phyloP scores from a whole-genome alignment of 371 early-diverging fungal species.

The Mucor ambiguus region DNA sequence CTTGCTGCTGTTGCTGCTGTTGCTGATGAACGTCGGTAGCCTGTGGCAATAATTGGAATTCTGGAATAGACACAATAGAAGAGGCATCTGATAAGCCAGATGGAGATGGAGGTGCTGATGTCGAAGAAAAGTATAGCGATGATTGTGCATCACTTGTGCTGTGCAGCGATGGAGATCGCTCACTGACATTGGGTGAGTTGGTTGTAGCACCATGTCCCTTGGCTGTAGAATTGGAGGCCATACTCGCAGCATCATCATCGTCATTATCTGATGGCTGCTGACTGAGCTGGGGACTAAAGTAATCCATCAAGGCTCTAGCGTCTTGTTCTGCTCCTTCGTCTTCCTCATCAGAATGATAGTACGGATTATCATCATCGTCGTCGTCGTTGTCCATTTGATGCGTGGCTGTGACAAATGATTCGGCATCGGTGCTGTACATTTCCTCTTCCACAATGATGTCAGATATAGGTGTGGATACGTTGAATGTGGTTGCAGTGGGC shows the following conservation, averaged over 20 bases:
- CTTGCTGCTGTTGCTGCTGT: not conserved
- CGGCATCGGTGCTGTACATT: constrained; percentile 74
- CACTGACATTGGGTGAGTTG: not conserved
- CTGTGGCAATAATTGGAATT: constrained; percentile 9
- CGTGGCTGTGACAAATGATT: constrained; percentile 65
- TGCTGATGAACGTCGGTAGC: not conserved
- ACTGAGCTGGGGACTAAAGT: not conserved
- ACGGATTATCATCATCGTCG: constrained; percentile 37
- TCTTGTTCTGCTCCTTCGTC: constrained; percentile 57
- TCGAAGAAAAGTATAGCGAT: constrained; percentile 16
- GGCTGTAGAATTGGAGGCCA: constrained; percentile 16
- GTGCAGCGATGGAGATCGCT: not conserved
- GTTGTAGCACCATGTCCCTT: not conserved
- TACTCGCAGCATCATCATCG: constrained; percentile 13
- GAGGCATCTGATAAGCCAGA: constrained; percentile 8
- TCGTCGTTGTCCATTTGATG: constrained; percentile 45
- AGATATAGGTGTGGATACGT: not conserved
- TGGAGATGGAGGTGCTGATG: constrained; percentile 11
- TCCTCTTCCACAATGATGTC: constrained; percentile 54
- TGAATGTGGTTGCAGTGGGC: not conserved
- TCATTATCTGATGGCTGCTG: not conserved
- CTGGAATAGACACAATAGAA: constrained; percentile 22
- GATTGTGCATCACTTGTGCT: constrained; percentile 23
- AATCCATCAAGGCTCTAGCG: constrained; percentile 6
- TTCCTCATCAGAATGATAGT: constrained; percentile 37